Base-by-base conservation (phyloP, 2,329 filamentous ascomycete species). In the Penicillium sp. region DNA sequence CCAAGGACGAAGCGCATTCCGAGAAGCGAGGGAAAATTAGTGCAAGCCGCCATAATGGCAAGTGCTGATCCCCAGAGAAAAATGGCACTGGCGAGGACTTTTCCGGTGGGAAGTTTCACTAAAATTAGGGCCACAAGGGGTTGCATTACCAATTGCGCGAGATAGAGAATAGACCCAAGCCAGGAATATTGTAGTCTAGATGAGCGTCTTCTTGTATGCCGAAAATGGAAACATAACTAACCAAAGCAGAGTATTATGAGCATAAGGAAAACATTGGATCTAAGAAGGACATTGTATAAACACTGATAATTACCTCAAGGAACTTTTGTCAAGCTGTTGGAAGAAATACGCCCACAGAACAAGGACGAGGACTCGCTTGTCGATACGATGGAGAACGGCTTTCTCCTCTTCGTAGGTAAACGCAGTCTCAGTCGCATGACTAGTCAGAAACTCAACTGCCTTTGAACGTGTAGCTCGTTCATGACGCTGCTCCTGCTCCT, bases 141-240 rank as follows among this genome's bases (percentile, higher is more conserved):
- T 62, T 86, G 83, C 74, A 84, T 80, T 12, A 83, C 71, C 9
- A 86, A 76, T 64, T 85, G 82, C 0, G 82, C 82, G n/a, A 85
- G 71, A 62, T 83, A 87, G 14, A 87, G 73, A 49, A 87, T 80
- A 1, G 82, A 85, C 0, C 83, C 82, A 0, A 87, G 78, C 83
- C 83, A 86, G 1, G 83, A 85, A 67, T 79, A 75, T 52, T 83
- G 72, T 31, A 75, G 67, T 17, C 69, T 8, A 82, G 73, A 31
- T 79, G 62, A 0, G 79, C 77, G 56, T 81, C 78, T 33, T 76
- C 69, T 22, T 74, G 70, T 33, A 83, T 68, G 3, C 79, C 80
- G 14, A 67, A 67, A 28, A 67, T 67, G 1, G 64, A 67, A 8
- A 65, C 62, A 40, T 67, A 67, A 30, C 41, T 52, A 33, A n/a